Evolutionary conservation across 108 stramenopile genomes (phyloP), one percentile per base, ranked within the genome.

Genomic region (Epipyxis sp.): DNA sequence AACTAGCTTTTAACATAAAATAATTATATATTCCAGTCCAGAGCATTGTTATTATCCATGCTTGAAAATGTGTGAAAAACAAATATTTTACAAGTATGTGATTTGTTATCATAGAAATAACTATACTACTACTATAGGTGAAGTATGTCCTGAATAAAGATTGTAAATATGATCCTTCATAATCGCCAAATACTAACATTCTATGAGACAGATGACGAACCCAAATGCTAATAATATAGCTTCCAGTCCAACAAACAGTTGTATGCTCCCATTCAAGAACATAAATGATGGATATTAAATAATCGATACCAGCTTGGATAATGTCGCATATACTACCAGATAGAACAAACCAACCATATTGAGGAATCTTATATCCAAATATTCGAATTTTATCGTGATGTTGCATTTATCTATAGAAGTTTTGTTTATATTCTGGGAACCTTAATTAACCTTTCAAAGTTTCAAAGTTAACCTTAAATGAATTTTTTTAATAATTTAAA

Each of bases 101-200:
- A 59, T 90, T 91, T 69, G 87, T 88, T 25, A 90, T 29, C 16
- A 89, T 91, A 0, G 82, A 84, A 1, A 91, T n/a, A 1, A 89
- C 79, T 67, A 91, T 89, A 41, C 82, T 89, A 25, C 85, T 44
- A 37, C 87, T 86, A 76, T 90, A 90, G 0, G 87, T 85, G 13
- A 81, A 81, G 72, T 91, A 91, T 87, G 90, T 91, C 40, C 87
- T 78, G 37, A 61, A 54, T 50, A 91, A 71, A 25, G 79, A 81
- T 6, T 42, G 30, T 84, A 84, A 87, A 65, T 90, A 91, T 1
- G 86, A 79, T 44, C 89, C 89, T 1, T 88, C 84, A 72, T 90
- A 90, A 37, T 89, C 87, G 32, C 91, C 91, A 87, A 91, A 91
- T 2, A 89, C 89, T 10, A 91, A 42, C 69, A 88, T 89, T 37